These are phyloP conservation scores for Teratosphaeria gauchensis DNA, from an alignment of 2,329 filamentous ascomycete species.

Conservation along the genomic window DNA sequence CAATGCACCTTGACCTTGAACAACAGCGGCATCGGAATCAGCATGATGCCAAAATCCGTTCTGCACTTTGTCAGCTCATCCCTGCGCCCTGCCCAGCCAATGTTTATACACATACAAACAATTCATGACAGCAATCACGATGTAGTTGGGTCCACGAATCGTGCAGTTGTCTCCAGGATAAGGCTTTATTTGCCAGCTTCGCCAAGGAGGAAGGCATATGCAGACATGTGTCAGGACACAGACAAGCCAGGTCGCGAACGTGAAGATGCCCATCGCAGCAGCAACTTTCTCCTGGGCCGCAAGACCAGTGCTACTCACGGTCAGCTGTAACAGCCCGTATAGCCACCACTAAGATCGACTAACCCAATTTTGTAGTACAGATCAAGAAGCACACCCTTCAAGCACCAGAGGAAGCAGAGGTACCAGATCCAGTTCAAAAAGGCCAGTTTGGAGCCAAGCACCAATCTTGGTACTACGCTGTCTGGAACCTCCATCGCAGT, in stretches of 20 bases:
- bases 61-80: neutral
- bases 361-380: slow-evolving; percentile 21
- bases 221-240: slow-evolving; percentile 23
- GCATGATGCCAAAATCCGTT: slow-evolving; percentile 51
- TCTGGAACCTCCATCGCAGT: slow-evolving; percentile 21
- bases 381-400: slow-evolving; percentile 25
- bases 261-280: slow-evolving; percentile 15
- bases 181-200: slow-evolving; percentile 26
- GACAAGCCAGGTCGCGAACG: slow-evolving; percentile 18
- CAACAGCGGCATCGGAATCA: slow-evolving; percentile 48
- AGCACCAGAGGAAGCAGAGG: slow-evolving; percentile 24
- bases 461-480: slow-evolving; percentile 13
- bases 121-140: slow-evolving; percentile 51
- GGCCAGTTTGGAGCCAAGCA: slow-evolving; percentile 23
- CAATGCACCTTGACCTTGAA: slow-evolving; percentile 40
- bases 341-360: neutral
- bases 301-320: slow-evolving; percentile 14
- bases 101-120: too few relatives aligned
- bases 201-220: slow-evolving; percentile 21
- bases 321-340: neutral
- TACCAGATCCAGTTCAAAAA: slow-evolving; percentile 29
- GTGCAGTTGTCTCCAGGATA: slow-evolving; percentile 17
- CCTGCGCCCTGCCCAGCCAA: too few relatives aligned
- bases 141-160: slow-evolving; percentile 41
- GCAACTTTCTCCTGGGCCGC: slow-evolving; percentile 19